Evolutionary conservation across 148 eudicot genomes (phyloP).

Genomic region (Amaranthus cruentus): DNA sequence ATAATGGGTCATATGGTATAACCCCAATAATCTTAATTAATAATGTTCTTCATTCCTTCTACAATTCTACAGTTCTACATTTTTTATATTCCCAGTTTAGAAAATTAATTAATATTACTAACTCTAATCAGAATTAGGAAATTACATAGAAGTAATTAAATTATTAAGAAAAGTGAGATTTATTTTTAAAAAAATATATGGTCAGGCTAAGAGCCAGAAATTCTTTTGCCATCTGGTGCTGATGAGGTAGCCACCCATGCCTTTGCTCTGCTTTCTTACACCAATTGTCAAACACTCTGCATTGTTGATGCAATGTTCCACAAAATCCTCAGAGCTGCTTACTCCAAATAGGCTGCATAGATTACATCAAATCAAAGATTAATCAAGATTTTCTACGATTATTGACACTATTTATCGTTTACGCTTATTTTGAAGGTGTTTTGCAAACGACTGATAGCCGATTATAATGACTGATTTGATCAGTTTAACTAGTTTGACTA

Average conservation of each 20-base stretch:
- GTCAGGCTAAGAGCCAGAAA: conserved; percentile 92
- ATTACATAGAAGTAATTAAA: too few relatives aligned
- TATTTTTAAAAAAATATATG: background rate
- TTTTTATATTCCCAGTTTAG: background rate
- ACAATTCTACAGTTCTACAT: background rate
- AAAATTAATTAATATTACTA: too few relatives aligned
- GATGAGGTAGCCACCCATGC: conserved; percentile 86
- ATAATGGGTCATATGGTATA: conserved; percentile 6
- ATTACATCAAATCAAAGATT: background rate
- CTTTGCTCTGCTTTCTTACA: conserved; percentile 81
- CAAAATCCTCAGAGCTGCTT: conserved; percentile 74
- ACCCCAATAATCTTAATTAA: background rate
- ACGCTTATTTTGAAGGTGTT: too few relatives aligned
- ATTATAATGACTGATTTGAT: too few relatives aligned
- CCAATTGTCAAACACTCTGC: conserved; percentile 90
- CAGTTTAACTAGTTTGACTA: too few relatives aligned
- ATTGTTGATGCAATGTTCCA: conserved; percentile 78
- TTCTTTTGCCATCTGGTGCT: conserved; percentile 97
- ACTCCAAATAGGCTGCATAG: conserved; percentile 57
- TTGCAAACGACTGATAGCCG: too few relatives aligned
- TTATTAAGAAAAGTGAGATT: background rate
- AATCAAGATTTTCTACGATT: conserved; percentile 5
- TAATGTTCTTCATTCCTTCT: conserved; percentile 15
- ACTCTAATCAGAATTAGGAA: too few relatives aligned
- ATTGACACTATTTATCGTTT: background rate